These are phyloP conservation scores for Scenedesmus sp. DNA, from an alignment of 163 green algal genomes.

Conservation along the genomic window DNA sequence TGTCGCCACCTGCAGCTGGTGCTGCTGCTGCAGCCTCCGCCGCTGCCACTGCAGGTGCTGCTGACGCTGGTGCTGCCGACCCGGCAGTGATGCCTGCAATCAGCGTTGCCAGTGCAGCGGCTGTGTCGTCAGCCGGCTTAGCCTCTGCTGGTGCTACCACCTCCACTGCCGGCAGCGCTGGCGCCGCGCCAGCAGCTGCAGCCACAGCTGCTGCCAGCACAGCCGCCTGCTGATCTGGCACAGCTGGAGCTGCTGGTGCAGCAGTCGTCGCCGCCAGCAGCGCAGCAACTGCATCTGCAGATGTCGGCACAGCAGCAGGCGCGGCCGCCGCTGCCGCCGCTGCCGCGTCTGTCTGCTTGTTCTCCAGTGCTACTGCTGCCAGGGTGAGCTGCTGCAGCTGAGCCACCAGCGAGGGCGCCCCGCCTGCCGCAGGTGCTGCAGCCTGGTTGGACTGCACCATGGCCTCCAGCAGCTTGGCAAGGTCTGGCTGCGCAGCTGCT, in stretches of 20 bases:
- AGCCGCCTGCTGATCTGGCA: conserved; percentile 1
- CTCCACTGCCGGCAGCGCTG: not conserved
- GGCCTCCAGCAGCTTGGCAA: conserved; percentile 29
- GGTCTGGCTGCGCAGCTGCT: not conserved
- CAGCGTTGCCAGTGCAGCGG: conserved; percentile 19
- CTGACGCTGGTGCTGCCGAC: not conserved
- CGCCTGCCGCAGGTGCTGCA: not conserved
- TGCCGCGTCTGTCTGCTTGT: conserved; percentile 15
- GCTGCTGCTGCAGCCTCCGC: not conserved
- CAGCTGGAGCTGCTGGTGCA: not conserved
- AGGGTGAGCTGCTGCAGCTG: conserved; percentile 47
- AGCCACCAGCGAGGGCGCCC: not conserved
- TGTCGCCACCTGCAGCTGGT: not conserved
- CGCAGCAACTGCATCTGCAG: not conserved
- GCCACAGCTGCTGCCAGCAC: not conserved
- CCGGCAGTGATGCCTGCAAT: conserved; percentile 33
- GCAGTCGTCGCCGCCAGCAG: not conserved
- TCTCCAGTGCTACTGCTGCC: conserved; percentile 24
- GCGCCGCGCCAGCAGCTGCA: not conserved
- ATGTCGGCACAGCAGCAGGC: not conserved
- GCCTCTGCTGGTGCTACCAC: not conserved
- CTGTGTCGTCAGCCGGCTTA: not conserved
- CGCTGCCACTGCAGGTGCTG: not conserved
- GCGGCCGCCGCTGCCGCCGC: not conserved
- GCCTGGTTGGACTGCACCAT: conserved; percentile 30